Evolutionary conservation across 2,329 filamentous ascomycete species (phyloP).

Genomic region (Raffaelea deltoideospora): DNA sequence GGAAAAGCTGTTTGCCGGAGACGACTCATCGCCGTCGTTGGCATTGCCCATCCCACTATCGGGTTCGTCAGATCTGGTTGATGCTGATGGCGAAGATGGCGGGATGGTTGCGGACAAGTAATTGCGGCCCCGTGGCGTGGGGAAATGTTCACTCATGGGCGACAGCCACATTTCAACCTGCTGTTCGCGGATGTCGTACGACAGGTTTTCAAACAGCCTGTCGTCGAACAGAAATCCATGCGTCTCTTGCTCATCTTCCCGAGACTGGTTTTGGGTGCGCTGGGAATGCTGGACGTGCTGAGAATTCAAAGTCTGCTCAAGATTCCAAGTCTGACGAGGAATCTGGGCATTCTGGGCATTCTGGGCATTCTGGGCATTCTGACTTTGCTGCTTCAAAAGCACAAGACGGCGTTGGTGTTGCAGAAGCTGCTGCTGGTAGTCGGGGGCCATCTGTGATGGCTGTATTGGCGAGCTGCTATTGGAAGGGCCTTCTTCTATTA

Average conservation of each 20-base stretch:
- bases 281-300: too few species aligned
- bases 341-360: too few species aligned
- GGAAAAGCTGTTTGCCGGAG: constrained; percentile 12
- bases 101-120: constrained; percentile 48
- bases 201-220: constrained; percentile 5
- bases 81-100: constrained; percentile 41
- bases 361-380: neutral
- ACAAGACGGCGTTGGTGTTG: neutral
- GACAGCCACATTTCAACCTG: constrained; percentile 44
- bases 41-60: constrained; percentile 18
- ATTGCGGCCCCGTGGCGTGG: constrained; percentile 53
- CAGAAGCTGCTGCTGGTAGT: constrained; percentile 2
- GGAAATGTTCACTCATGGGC: constrained; percentile 50
- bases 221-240: constrained; percentile 15
- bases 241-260: neutral
- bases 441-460: too few species aligned
- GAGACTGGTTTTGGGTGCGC: too few species aligned
- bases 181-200: constrained; percentile 18
- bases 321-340: too few species aligned
- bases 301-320: too few species aligned
- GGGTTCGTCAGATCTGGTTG: constrained; percentile 35
- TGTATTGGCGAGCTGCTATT: too few species aligned
- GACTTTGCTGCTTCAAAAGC: neutral
- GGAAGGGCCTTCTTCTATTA: constrained; percentile 48
- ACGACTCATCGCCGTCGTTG: constrained; percentile 14